Conservation (phyloP, 805 yeast species). For the Starmerella floris region DNA sequence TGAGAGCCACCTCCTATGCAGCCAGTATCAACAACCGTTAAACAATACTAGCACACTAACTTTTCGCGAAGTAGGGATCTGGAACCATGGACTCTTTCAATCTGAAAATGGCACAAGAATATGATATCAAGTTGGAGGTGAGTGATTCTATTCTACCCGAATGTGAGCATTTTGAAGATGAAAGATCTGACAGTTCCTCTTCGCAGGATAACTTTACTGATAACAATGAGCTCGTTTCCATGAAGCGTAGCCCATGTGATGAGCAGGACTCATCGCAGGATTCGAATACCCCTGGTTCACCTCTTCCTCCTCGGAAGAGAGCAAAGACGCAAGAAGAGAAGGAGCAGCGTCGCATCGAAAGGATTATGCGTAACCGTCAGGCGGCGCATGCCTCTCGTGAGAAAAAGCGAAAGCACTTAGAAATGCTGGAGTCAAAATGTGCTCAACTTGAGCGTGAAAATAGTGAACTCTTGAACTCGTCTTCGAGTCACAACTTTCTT, state of each 20-base stretch:
- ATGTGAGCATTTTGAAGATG: constrained; percentile 14
- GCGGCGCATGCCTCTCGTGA: constrained; percentile 98
- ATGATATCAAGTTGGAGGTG: constrained; percentile 20
- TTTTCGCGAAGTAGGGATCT: background rate
- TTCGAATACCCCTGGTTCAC: constrained; percentile 4
- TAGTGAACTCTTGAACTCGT: constrained; percentile 17
- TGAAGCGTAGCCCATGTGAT: constrained; percentile 5
- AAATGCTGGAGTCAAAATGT: constrained; percentile 54
- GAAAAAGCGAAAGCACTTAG: constrained; percentile 86
- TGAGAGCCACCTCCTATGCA: too few species aligned
- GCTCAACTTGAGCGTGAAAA: constrained; percentile 23
- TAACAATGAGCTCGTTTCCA: background rate
- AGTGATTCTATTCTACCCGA: constrained; percentile 9
- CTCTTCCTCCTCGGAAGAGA: constrained; percentile 88
- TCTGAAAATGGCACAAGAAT: constrained; percentile 15
- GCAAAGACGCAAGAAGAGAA: constrained; percentile 95
- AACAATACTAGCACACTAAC: background rate
- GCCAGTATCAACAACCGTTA: too few species aligned
- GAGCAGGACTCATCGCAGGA: constrained; percentile 16
- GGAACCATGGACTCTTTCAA: constrained; percentile 14
- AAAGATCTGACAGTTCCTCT: constrained; percentile 12
- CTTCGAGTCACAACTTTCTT: constrained; percentile 8
- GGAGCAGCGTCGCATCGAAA: constrained; percentile 87
- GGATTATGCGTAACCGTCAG: constrained; percentile 83
- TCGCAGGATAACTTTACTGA: background rate